Conservation (phyloP, 768 basidiomycete genomes). For the Podaxis sp. region DNA sequence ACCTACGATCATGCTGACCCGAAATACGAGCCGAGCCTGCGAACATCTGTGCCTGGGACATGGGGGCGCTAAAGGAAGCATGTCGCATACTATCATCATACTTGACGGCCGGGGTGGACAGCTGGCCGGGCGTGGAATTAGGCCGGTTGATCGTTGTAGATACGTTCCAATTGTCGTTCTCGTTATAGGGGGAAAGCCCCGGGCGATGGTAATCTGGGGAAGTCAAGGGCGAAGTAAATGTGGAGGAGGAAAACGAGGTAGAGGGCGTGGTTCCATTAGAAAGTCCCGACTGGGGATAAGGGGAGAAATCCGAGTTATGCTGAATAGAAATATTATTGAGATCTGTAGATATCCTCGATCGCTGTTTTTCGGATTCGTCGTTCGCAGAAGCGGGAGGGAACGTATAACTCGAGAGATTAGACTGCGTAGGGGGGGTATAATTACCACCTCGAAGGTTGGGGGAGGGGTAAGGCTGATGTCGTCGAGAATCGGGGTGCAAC, state of each 20-base stretch:
- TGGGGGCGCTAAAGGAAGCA: conserved; percentile 61
- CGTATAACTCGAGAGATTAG: conserved; percentile 47
- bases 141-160: conserved; percentile 64
- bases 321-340: conserved; percentile 39
- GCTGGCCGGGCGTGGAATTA: conserved; percentile 63
- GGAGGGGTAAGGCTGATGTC: conserved; percentile 59
- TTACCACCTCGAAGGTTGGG: conserved; percentile 41
- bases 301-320: conserved; percentile 41
- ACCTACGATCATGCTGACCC: conserved; percentile 67
- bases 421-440: conserved; percentile 45
- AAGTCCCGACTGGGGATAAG: conserved; percentile 48
- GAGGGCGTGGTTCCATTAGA: conserved; percentile 54
- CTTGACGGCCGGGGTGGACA: conserved; percentile 54
- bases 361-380: conserved; percentile 37
- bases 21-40: conserved; percentile 69
- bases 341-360: conserved; percentile 46
- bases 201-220: conserved; percentile 48
- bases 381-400: conserved; percentile 52
- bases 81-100: conserved; percentile 74
- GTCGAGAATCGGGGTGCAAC: conserved; percentile 53
- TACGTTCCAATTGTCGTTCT: conserved; percentile 54
- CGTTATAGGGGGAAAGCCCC: conserved; percentile 45
- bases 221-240: conserved; percentile 46
- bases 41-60: conserved; percentile 63
- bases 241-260: conserved; percentile 48